Conservation (phyloP, 306 rosid genomes). For the Pterocarpus macrocarpus region DNA sequence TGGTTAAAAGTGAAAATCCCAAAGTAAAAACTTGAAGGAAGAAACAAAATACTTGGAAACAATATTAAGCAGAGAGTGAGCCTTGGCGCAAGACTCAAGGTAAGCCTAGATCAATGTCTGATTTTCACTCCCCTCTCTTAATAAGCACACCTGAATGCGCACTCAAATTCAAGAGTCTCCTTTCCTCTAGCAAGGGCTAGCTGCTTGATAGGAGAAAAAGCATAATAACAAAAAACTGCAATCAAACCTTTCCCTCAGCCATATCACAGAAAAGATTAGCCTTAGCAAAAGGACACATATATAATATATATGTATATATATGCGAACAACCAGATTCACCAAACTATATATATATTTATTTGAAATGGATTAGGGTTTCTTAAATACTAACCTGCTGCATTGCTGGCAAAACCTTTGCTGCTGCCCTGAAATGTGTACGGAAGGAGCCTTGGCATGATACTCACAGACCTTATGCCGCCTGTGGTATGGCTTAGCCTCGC, state of each 20-base stretch:
- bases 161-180: conserved; percentile 14
- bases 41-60: conserved; percentile 25
- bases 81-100: conserved; percentile 24
- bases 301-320: background rate
- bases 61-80: conserved; percentile 33
- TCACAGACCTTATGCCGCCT: conserved; percentile 91
- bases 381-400: conserved; percentile 81
- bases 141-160: background rate
- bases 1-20: conserved; percentile 22
- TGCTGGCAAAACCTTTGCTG: conserved; percentile 95
- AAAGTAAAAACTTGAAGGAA: background rate
- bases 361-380: conserved; percentile 65
- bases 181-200: conserved; percentile 35
- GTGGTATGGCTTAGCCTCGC: conserved; percentile 68
- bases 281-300: background rate
- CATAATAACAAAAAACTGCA: background rate
- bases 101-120: conserved; percentile 3
- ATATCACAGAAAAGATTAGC: conserved; percentile 21
- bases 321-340: background rate
- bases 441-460: conserved; percentile 71
- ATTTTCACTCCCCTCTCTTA: background rate
- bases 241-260: background rate
- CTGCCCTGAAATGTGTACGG: conserved; percentile 60
- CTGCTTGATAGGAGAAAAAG: background rate
- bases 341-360: background rate